Base-by-base conservation (phyloP, 2,329 filamentous ascomycete genomes). In the Neofusicoccum parvum region DNA sequence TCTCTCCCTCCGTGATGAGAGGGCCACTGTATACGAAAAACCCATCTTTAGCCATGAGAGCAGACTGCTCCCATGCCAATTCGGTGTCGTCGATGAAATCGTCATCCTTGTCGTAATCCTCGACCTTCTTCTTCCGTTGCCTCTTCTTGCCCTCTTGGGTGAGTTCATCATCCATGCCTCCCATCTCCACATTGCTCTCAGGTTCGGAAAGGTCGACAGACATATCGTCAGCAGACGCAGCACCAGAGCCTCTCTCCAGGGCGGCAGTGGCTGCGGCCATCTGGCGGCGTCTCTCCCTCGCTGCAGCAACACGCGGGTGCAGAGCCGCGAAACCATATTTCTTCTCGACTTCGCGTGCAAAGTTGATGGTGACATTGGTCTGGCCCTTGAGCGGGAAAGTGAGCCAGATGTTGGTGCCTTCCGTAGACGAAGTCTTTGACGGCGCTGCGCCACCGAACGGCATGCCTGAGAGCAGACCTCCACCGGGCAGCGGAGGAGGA, bases 21-120 rank as follows among this genome's bases (percentile, higher is more conserved):
- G 94, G 94, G 3, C 95, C 95, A 67, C 92, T 96, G 79, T 97
- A 99, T 1, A 99, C 95, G 76, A 98, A 99, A 81, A 98, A 99
- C 1, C 95, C 95, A 75, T 98, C 95, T 71, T 94, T 92, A 70
- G 92, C 94, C 53, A 95, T 94, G 4, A 94, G 93, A 6, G 94
- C 94, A 75, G 96, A 92, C 73, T 96, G 92, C 78, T 98, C 92
- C 94, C 94, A 98, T 0, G 96, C 85, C 74, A 97, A 79, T 76
- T 99, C 95, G 1, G 93, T 96, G 75, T 99, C 95, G 73, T 99
- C 95, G 65, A 90, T 88, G 72, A 90, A 90, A 50, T 88, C 87
- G 69, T 90, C 87, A 62, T 88, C 86, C 66, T 87, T 87, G 72
- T 89, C 86, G 71, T 90, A 90, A 66, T 88, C 86, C 70, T 90